These are phyloP conservation scores for Suillus americanus DNA, from an alignment of 768 basidiomycete species.

Conservation along the genomic window DNA sequence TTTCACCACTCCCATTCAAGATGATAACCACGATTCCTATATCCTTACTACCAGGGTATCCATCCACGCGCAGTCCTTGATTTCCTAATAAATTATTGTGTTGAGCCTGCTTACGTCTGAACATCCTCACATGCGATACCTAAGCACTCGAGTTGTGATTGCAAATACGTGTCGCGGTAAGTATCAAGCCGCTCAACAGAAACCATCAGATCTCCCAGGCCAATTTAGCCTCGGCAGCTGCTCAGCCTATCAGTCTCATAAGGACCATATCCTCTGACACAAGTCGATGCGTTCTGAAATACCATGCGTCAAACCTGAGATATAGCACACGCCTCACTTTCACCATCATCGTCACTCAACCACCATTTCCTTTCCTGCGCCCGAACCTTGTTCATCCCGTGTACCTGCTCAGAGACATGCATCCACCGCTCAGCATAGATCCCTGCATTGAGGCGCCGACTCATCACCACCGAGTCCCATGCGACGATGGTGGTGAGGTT, in stretches of 20 bases:
- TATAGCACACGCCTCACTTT: background rate
- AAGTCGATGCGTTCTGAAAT: background rate
- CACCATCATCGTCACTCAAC: background rate
- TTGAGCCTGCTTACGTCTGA: background rate
- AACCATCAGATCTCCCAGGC: background rate
- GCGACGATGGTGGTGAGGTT: slow-evolving; percentile 2
- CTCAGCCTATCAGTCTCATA: background rate
- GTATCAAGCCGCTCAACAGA: background rate
- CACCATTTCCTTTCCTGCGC: slow-evolving; percentile 8
- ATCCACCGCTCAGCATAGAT: slow-evolving; percentile 4
- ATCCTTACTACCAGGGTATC: background rate
- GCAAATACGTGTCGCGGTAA: background rate
- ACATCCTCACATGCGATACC: background rate
- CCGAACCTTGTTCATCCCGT: slow-evolving; percentile 6
- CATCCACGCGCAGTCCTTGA: background rate
- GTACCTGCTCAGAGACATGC: slow-evolving; percentile 1
- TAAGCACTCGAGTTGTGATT: background rate
- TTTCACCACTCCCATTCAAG: background rate
- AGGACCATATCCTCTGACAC: background rate
- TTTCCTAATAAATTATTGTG: background rate
- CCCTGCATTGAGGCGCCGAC: background rate
- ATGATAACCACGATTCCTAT: background rate
- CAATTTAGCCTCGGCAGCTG: background rate
- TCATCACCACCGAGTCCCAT: slow-evolving; percentile 1
- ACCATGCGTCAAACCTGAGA: background rate